Conservation (phyloP, 139 green algal genomes). For the Dunaliella primolecta region DNA sequence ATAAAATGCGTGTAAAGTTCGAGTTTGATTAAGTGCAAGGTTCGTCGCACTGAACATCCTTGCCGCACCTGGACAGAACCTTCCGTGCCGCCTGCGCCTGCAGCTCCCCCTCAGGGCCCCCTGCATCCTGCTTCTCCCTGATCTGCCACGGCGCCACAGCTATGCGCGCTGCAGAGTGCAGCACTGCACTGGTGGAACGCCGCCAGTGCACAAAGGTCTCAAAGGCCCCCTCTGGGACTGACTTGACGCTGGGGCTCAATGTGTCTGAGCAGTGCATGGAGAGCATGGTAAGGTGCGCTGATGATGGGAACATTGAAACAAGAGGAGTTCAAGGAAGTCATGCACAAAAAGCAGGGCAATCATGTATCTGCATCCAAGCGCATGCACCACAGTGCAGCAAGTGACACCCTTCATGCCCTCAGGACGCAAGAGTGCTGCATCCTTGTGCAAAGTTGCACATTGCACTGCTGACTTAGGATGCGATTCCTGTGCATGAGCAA, state of each 20-base stretch:
- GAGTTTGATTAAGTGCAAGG: too few relatives aligned
- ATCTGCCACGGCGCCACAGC: background rate
- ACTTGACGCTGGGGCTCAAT: background rate
- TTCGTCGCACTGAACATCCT: background rate
- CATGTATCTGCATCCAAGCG: background rate
- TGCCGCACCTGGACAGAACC: background rate
- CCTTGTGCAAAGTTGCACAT: too few relatives aligned
- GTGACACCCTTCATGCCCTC: too few relatives aligned
- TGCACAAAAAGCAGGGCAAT: background rate
- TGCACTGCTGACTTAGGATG: too few relatives aligned
- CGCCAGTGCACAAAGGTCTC: slow-evolving; percentile 21
- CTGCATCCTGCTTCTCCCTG: background rate
- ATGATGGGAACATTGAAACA: background rate
- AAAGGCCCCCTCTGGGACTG: background rate
- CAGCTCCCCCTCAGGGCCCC: background rate
- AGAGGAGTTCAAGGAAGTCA: background rate
- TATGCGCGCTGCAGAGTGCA: background rate
- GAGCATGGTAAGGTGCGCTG: background rate
- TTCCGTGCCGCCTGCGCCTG: slow-evolving; percentile 9
- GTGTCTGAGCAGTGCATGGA: background rate
- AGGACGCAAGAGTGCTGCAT: too few relatives aligned
- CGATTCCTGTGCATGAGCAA: too few relatives aligned
- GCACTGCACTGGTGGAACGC: background rate
- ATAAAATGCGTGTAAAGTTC: too few relatives aligned
- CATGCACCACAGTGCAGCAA: background rate